These are phyloP conservation scores for Sistotremastrum suecicum DNA, from an alignment of 768 basidiomycete species.

Conservation along the genomic window DNA sequence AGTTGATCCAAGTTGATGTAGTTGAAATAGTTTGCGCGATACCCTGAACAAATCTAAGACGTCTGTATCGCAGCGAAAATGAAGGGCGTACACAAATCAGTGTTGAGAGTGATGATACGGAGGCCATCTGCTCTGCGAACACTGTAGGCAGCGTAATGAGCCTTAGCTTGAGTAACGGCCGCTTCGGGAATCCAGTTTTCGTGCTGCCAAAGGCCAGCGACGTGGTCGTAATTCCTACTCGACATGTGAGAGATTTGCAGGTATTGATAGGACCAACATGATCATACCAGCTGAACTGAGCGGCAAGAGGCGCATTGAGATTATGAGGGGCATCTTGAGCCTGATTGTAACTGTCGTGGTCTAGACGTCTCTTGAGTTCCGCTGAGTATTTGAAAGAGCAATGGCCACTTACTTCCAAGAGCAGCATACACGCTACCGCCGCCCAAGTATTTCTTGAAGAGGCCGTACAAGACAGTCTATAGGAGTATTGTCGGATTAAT, in stretches of 20 bases:
- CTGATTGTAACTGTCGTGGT: constrained; percentile 65
- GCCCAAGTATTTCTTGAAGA: constrained; percentile 47
- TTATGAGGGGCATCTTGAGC: constrained; percentile 7
- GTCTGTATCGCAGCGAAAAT: not conserved
- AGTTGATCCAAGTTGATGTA: constrained; percentile 60
- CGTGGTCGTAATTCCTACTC: constrained; percentile 62
- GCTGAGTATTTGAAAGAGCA: too few species aligned
- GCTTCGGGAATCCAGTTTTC: constrained; percentile 53
- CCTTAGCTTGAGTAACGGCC: constrained; percentile 39
- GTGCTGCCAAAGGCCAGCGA: constrained; percentile 56
- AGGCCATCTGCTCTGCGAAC: constrained; percentile 53
- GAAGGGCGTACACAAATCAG: constrained; percentile 48
- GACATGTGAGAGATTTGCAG: not conserved
- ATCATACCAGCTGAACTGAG: constrained; percentile 2
- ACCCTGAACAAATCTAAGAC: constrained; percentile 2
- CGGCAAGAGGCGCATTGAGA: constrained; percentile 1
- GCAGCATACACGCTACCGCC: constrained; percentile 63
- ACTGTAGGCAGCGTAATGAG: constrained; percentile 64
- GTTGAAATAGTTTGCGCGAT: constrained; percentile 57
- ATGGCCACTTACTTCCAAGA: constrained; percentile 29
- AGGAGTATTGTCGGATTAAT: not conserved
- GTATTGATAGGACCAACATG: not conserved
- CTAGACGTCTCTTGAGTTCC: too few species aligned
- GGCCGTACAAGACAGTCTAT: constrained; percentile 50
- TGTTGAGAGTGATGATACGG: constrained; percentile 61